Conservation (phyloP, 1,139 yeast species). For the Citeromyces hawaiiensis region DNA sequence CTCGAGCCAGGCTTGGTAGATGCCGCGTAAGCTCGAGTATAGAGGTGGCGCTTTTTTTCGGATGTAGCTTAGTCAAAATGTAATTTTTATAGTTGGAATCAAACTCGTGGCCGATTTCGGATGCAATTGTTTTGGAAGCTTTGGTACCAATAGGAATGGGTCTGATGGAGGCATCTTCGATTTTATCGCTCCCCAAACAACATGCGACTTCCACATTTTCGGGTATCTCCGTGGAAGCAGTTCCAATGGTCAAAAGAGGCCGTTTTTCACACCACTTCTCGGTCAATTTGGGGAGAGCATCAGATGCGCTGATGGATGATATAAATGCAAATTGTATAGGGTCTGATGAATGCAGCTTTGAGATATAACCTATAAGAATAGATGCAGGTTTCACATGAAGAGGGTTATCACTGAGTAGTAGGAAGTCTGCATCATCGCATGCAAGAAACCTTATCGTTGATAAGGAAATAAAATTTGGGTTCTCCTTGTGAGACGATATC, state of each 20-base stretch:
- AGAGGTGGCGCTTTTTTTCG: neutral
- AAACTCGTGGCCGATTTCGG: slow-evolving; percentile 4
- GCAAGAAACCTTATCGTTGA: slow-evolving; percentile 13
- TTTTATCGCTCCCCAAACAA: neutral
- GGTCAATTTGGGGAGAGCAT: slow-evolving; percentile 1
- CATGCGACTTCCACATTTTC: slow-evolving; percentile 2
- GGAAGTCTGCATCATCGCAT: slow-evolving; percentile 17
- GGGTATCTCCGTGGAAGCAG: slow-evolving; percentile 1
- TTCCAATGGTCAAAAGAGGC: slow-evolving; percentile 4
- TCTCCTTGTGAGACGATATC: slow-evolving; percentile 10
- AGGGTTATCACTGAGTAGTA: slow-evolving; percentile 1
- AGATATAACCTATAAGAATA: slow-evolving; percentile 5
- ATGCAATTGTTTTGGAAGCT: slow-evolving; percentile 2
- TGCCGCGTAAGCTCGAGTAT: neutral
- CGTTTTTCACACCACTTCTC: slow-evolving; percentile 5
- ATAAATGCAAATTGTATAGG: slow-evolving; percentile 6
- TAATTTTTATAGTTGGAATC: slow-evolving; percentile 5
- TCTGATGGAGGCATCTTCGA: slow-evolving; percentile 3
- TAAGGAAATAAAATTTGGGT: slow-evolving; percentile 10
- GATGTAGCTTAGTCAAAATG: neutral
- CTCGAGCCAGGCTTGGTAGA: neutral
- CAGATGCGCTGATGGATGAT: slow-evolving; percentile 1
- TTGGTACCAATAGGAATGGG: slow-evolving; percentile 3
- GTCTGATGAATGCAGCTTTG: slow-evolving; percentile 2
- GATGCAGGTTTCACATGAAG: slow-evolving; percentile 5